Evolutionary conservation across 306 rosid genomes (phyloP), one percentile per base, ranked within the genome.

Genomic region (Corylus avellana): DNA sequence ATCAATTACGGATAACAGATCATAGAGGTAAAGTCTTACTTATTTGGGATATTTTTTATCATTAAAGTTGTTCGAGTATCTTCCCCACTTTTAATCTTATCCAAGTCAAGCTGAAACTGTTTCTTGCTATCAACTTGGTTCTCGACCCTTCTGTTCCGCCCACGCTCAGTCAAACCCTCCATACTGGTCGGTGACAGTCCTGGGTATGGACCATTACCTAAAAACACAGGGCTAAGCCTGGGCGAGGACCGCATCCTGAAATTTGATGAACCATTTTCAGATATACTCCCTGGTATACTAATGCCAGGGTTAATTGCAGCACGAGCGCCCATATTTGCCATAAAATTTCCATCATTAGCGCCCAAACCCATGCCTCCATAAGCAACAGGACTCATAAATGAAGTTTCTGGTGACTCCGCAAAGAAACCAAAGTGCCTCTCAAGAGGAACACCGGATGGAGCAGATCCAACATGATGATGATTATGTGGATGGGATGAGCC

Each of bases 41-140:
- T 96, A 73, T 96, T 96, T 70, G 99, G 99, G 81, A 96, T 96
- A 79, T 96, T 96, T 88, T 96, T 96, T 50, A 96, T 89, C 99
- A 96, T 96, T 86, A 96, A 84, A 35, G 99, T 96, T 59, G 99
- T 93, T 91, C 97, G 90, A 70, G 80, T 71, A 88, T 96, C 99
- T 87, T 96, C 99, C 66, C 97, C 98, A 12, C 77, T 80, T 77
- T 62, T 83, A 84, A 96, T 96, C 88, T 89, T 91, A 42, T 96
- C 99, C 78, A 96, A 86, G 84, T 93, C 99, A 48, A 96, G 98
- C 86, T 91, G 96, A 83, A 91, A 96, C 86, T 91, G 98, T 83
- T 90, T 93, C 91, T 90, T 96, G 89, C 79, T 88, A 75, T 96
- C 99, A 70, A 91, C 80, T 80, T 86, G 97, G 84, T 75, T 87